Evolutionary conservation across 768 basidiomycete genomes (phyloP), one percentile per base, ranked within the genome.

Genomic region (Cystobasidium ongulense): DNA sequence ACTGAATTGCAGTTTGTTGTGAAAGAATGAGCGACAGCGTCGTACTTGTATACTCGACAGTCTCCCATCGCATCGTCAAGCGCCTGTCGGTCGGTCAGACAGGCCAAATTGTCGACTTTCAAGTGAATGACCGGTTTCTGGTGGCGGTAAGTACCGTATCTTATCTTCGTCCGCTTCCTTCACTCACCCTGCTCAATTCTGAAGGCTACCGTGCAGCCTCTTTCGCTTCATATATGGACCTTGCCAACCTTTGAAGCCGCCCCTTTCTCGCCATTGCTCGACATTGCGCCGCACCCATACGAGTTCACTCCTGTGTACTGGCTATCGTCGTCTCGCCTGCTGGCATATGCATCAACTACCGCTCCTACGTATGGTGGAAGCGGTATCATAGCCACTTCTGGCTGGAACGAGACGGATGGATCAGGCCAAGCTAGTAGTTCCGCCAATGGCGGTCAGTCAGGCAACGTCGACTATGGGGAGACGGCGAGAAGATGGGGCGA

Each of bases 401-500:
- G 39, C 18, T 52, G 46, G 38, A 52, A 33, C 23, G 65, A 43
- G 4, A 15, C 25, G 13, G 17, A 15, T 27, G 36, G 36, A 3
- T 38, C 31, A 13, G 36, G 10, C 8, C 38, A 43, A 52, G 66
- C n/a, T n/a, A n/a, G 46, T 17, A 53, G 66, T 25, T 8, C 31
- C 8, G 8, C 8, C 63, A 36, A 36, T 36, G n/a, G 2, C 25
- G 36, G 29, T 11, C 57, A 61, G 57, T 4, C 57, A 61, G 57
- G 57, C 8, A 15, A 61, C 2, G 25, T 31, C 33, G 57, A 59
- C 23, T 71, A 36, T 38, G 46, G 38, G 3, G 68, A 59, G 23
- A 59, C 68, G 18, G 78, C 78, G 17, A 54, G 78, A 17, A 35
- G 63, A 18, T 68, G 72, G 1, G 74, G 68, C 0, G 75, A 76